A percentile compares a stretch with the other conserved stretches of the same genome.
Conservation (phyloP, 139 green algal species). For the Gonium pectorale region DNA sequence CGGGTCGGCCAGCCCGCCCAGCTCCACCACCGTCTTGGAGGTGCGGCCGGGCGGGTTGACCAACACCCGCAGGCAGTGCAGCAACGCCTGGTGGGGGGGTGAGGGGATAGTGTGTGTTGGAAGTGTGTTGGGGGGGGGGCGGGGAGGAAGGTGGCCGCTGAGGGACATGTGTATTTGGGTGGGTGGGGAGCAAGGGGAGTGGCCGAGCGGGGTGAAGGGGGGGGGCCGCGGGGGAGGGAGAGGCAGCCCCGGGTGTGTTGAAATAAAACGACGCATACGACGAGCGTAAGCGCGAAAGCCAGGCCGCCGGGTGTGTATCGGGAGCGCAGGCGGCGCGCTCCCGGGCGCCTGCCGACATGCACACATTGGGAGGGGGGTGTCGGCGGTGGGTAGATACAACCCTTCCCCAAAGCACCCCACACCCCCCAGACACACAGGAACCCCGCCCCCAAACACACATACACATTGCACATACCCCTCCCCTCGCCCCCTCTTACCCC, state of each 20-base stretch:
- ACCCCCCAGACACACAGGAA: not conserved
- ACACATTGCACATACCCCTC: not conserved
- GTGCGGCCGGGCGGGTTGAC: conserved; percentile 55
- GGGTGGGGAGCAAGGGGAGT: too few species aligned
- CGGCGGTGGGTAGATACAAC: too few species aligned
- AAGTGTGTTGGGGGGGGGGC: not conserved
- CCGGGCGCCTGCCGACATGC: not conserved
- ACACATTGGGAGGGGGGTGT: too few species aligned
- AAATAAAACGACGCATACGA: not conserved
- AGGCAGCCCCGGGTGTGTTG: not conserved
- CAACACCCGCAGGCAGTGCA: conserved; percentile 37
- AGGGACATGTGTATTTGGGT: too few species aligned
- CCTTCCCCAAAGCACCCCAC: not conserved
- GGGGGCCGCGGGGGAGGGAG: not conserved
- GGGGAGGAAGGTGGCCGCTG: too few species aligned
- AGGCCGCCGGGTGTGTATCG: not conserved
- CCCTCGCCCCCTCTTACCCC: not conserved
- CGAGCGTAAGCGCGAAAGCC: not conserved
- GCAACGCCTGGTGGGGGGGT: conserved; percentile 4
- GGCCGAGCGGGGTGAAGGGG: not conserved
- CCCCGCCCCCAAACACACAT: not conserved
- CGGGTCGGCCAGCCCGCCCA: conserved; percentile 15
- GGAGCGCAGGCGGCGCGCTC: not conserved
- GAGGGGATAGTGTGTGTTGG: not conserved
- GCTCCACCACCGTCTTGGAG: conserved; percentile 49